Evolutionary conservation across 352 stramenopile genomes (phyloP).

Genomic region (Phytophthora palmivora): DNA sequence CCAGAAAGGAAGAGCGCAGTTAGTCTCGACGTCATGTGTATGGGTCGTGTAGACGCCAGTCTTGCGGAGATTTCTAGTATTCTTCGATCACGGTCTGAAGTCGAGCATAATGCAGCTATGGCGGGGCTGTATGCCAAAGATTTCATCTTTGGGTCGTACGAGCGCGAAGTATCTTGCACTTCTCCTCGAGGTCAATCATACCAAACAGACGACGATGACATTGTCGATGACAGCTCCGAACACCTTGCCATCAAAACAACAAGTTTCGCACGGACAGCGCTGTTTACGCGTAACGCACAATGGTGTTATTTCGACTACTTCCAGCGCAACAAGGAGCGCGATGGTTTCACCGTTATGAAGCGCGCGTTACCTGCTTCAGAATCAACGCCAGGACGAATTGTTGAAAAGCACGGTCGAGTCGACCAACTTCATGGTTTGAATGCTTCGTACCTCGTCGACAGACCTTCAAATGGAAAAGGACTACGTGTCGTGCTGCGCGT

Average conservation of each 20-base stretch:
- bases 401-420: constrained; percentile 22
- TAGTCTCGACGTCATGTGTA: constrained; percentile 24
- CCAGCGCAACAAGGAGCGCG: constrained; percentile 14
- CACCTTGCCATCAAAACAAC: constrained; percentile 37
- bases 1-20: not conserved
- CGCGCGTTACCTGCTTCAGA: constrained; percentile 16
- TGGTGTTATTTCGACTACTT: constrained; percentile 35
- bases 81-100: constrained; percentile 18
- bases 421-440: constrained; percentile 41
- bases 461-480: constrained; percentile 12
- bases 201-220: not conserved
- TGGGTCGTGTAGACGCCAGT: constrained; percentile 26
- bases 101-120: constrained; percentile 34
- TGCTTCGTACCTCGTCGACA: constrained; percentile 32
- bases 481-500: constrained; percentile 36
- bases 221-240: not conserved
- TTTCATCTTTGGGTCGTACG: constrained; percentile 37
- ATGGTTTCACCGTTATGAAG: constrained; percentile 34
- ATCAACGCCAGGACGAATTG: constrained; percentile 5
- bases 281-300: constrained; percentile 26
- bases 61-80: constrained; percentile 33
- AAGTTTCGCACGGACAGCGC: constrained; percentile 21
- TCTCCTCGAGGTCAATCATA: not conserved
- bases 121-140: constrained; percentile 30
- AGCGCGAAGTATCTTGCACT: constrained; percentile 16